Conservation (phyloP, 805 yeast genomes). For the Alloascoidea hylecoeti region DNA sequence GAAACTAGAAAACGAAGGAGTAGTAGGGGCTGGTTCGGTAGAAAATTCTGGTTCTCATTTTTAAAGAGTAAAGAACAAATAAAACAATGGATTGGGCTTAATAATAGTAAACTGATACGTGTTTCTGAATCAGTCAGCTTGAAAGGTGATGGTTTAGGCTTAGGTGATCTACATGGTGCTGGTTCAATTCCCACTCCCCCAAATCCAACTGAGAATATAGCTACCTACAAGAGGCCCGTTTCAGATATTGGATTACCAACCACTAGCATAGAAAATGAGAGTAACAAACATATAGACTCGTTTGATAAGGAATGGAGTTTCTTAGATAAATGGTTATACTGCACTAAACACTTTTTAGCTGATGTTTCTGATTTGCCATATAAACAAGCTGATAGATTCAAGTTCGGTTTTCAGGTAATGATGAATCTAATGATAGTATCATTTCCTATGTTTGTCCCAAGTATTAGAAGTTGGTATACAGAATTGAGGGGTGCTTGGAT, state of each 20-base stretch:
- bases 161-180: conserved; percentile 1
- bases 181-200: conserved; percentile 1
- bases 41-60: conserved; percentile 28
- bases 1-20: conserved; percentile 18
- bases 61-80: conserved; percentile 19
- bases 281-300: conserved; percentile 2
- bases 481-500: conserved; percentile 35
- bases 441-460: conserved; percentile 35
- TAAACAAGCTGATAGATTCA: conserved; percentile 19
- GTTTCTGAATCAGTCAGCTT: conserved; percentile 4
- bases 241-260: conserved; percentile 1
- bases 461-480: conserved; percentile 32
- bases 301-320: conserved; percentile 3
- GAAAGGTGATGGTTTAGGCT: conserved; percentile 3
- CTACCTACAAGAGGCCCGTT: not conserved
- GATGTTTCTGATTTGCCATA: conserved; percentile 8
- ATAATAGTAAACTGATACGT: conserved; percentile 7
- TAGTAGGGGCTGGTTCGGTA: conserved; percentile 20
- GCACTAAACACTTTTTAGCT: conserved; percentile 8
- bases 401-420: conserved; percentile 31
- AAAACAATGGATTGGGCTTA: conserved; percentile 19
- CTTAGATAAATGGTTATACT: not conserved
- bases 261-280: conserved; percentile 3
- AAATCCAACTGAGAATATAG: not conserved
- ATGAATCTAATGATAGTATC: conserved; percentile 30